phyloP scores from a whole-genome alignment of 805 yeast genomes.

The Kazachstania taianensis region DNA sequence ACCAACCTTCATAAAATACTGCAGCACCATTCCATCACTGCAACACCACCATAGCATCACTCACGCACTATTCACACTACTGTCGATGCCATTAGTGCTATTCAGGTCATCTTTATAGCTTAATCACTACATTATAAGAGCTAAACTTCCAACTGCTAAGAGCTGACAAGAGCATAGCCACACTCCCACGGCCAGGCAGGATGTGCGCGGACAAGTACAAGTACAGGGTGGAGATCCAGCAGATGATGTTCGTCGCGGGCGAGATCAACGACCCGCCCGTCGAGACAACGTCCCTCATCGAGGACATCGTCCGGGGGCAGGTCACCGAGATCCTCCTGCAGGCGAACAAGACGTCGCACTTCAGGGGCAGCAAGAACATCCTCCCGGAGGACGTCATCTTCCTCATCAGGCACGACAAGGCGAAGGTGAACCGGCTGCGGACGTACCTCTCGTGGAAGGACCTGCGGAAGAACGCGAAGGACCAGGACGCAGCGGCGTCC shows the following conservation, averaged over 20 bases:
- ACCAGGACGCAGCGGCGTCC: slow-evolving; percentile 50
- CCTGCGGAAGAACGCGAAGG: slow-evolving; percentile 72
- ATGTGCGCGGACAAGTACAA: slow-evolving; percentile 58
- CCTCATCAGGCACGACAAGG: slow-evolving; percentile 82
- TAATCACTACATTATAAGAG: no score
- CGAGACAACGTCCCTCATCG: slow-evolving; percentile 85
- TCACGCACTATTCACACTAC: no score
- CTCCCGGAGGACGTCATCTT: slow-evolving; percentile 91
- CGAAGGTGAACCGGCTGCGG: slow-evolving; percentile 82
- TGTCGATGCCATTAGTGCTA: no score
- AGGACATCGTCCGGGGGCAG: slow-evolving; percentile 90
- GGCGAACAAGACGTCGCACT: slow-evolving; percentile 65
- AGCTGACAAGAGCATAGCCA: no score
- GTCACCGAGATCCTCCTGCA: slow-evolving; percentile 78
- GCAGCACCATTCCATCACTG: no score
- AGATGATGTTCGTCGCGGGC: slow-evolving; percentile 98
- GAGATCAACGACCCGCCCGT: slow-evolving; percentile 91
- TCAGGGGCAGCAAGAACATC: slow-evolving; percentile 74
- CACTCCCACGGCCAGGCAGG: no score
- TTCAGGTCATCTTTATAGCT: no score
- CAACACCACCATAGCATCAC: no score
- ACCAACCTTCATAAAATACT: no score
- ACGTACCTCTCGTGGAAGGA: slow-evolving; percentile 96
- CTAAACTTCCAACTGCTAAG: no score
- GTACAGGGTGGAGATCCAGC: slow-evolving; percentile 88